Base-by-base conservation (phyloP, 163 green algal species). In the Chlamydomonas reinhardtii region DNA sequence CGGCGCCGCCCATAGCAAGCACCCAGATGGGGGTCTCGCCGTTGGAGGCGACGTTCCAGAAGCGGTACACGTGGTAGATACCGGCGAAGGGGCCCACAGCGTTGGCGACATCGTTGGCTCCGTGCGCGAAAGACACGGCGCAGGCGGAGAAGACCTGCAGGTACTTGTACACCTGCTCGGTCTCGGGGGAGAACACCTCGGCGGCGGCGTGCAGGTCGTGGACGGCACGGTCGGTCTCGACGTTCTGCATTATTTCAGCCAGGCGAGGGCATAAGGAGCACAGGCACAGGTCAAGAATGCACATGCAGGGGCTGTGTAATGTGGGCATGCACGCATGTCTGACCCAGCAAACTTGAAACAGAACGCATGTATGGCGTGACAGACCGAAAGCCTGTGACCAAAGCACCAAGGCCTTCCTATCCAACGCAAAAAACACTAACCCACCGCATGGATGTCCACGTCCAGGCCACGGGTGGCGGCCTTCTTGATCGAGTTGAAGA, bases 111-210 rank as follows among this genome's bases (percentile, higher is more conserved):
- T 91, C 69, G 34, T 74, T 74, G 69, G 69, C 32, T 4, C 69
- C 69, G 34, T 74, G 69, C 4, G 68, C 66, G 39, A 77, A 76
- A 0, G 78, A 61, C 37, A 76, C 68, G 52, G n/a, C 62, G 66
- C 78, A 77, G 16, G 82, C 73, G 17, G 56, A 31, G 31, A 73
- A 54, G 24, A 96, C 90, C 85, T 94, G 94, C 56, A 97, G 90
- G 37, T 91, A 91, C 76, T 87, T 90, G 90, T 94, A 96, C 31
- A 85, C 71, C 24, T 89, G 65, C 87, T 95, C 91, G 11, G 88
- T 88, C 25, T 87, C 73, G 20, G 91, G 89, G 76, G 91, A 77
- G 71, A 94, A 94, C 74, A 92, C 89, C 85, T 94, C 89, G 48
- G 91, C 89, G 34, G 56, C 17, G 31, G 66, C 86, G 74, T 94